Percentiles rank a stretch among this genome's conserved stretches.
Conservation (phyloP, 2,329 filamentous ascomycete genomes). For the Cercospora berteroae region DNA sequence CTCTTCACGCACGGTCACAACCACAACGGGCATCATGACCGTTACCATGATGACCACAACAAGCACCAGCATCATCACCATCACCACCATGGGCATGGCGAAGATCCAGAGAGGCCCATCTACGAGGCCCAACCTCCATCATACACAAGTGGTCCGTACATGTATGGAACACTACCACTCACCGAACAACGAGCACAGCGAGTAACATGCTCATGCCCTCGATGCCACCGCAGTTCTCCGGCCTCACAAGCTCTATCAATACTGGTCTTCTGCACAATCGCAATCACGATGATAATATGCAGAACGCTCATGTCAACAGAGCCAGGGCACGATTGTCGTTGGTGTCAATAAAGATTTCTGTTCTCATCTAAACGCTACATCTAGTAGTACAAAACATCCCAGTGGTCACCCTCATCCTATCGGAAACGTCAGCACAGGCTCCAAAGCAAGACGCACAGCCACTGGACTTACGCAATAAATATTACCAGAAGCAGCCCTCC, state of each 20-base stretch:
- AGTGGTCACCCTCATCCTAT: constrained; percentile 12
- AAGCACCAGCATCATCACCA: background rate
- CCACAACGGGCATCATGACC: background rate
- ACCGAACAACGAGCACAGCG: background rate
- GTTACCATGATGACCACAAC: background rate
- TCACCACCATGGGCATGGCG: background rate
- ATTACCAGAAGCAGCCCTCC: constrained; percentile 9
- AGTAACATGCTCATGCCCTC: background rate
- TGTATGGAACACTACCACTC: background rate
- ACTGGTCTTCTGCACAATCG: background rate
- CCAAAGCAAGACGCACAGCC: background rate
- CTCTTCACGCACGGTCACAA: background rate
- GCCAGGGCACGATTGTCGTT: background rate
- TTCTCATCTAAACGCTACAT: background rate
- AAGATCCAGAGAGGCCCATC: background rate
- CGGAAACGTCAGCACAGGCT: background rate
- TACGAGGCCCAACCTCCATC: background rate
- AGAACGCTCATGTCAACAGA: background rate
- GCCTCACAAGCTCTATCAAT: background rate
- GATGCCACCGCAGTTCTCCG: background rate
- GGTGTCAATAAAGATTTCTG: background rate
- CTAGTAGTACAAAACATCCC: constrained; percentile 16
- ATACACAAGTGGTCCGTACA: background rate
- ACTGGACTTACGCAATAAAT: constrained; percentile 10
- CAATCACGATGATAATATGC: background rate